Base-by-base conservation (phyloP, 306 rosid species). In the Cucurbita pepo region DNA sequence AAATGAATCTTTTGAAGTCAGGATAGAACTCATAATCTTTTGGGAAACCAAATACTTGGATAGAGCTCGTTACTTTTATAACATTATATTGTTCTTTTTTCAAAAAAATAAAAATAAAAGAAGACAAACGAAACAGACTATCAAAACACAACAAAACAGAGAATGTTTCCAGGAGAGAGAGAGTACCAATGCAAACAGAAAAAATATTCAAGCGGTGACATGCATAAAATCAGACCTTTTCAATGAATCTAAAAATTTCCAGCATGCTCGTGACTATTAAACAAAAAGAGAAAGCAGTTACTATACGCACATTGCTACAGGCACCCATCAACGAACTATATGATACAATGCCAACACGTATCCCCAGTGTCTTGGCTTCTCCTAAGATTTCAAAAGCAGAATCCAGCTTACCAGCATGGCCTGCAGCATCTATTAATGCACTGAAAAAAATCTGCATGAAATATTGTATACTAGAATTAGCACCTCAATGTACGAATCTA, bases 321-420 rank as follows among this genome's bases (percentile, higher is more conserved):
- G 98, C 98, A 43, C 98, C 98, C 98, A 94, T 90, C 88, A 94
- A 82, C 69, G 98, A 90, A 81, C 98, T 89, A 83, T 89, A 94
- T 71, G 96, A 64, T 76, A 89, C 76, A 48, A 74, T 86, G 76
- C 97, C 97, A 78, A 85, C 75, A 19, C 19, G 60, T 55, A 83
- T 75, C 86, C 98, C 92, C 84, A 63, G 82, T 50, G 67, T 80
- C 62, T 69, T 85, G 69, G 95, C 92, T 77, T 90, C 88, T 53
- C 79, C 80, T 73, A 94, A 67, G 75, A 89, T 79, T 79, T 81
- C 88, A 81, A 94, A 94, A 79, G 97, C 98, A 76, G 88, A 89
- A 81, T 94, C 98, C 78, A 94, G 86, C 77, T 86, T 87, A 76
- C 88, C 84, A 79, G 96, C 91, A 82, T 94, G 96, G 62, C 98